A percentile compares a stretch with the other conserved stretches of the same genome.
phyloP scores from a whole-genome alignment of 768 basidiomycete genomes.

The Galerina sulciceps region DNA sequence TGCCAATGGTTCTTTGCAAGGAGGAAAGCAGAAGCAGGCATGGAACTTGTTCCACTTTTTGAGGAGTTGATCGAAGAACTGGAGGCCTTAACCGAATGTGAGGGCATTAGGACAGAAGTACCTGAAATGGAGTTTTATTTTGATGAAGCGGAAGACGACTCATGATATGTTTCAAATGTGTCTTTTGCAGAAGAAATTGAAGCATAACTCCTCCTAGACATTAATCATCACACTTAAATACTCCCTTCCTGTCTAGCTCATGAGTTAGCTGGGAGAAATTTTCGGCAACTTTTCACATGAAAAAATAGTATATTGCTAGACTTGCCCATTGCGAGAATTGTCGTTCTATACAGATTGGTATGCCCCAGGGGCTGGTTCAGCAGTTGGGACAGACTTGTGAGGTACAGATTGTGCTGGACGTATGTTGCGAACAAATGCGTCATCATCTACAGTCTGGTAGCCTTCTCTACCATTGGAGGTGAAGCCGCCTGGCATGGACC shows the following conservation, averaged over 20 bases:
- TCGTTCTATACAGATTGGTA: conserved; percentile 44
- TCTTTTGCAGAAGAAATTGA: too few species aligned
- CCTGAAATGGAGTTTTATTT: not conserved
- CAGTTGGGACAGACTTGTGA: conserved; percentile 21
- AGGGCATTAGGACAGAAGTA: conserved; percentile 13
- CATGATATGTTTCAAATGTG: too few species aligned
- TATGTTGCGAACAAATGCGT: conserved; percentile 33
- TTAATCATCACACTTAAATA: too few species aligned
- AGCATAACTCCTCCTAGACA: too few species aligned
- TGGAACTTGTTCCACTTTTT: conserved; percentile 39
- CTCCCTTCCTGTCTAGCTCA: too few species aligned
- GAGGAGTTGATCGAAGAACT: conserved; percentile 38
- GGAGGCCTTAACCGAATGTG: conserved; percentile 22
- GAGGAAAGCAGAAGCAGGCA: conserved; percentile 54
- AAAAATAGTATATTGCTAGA: not conserved
- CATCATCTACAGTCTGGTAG: conserved; percentile 67
- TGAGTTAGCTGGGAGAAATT: too few species aligned
- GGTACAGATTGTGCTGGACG: conserved; percentile 30
- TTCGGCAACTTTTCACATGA: too few species aligned
- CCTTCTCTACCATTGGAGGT: conserved; percentile 58
- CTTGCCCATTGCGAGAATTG: not conserved
- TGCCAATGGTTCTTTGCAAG: conserved; percentile 85
- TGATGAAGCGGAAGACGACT: not conserved
- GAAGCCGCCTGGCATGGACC: conserved; percentile 81
- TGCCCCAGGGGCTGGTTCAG: conserved; percentile 37